These are phyloP conservation scores for Erysiphe pulchra DNA, from an alignment of 2,329 filamentous ascomycete species.

Conservation along the genomic window DNA sequence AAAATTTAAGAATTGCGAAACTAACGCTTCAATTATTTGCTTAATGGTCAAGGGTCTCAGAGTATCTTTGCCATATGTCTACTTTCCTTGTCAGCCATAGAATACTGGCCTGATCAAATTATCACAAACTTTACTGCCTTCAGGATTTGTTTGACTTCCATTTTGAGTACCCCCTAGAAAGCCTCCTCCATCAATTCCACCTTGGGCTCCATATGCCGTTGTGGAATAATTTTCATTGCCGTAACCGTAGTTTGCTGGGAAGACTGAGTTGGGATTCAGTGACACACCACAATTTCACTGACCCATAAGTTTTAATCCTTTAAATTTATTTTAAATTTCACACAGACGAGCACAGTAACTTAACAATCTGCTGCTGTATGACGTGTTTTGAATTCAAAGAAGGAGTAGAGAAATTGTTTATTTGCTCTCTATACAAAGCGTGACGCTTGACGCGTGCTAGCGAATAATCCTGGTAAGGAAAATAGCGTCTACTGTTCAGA, in stretches of 20 bases:
- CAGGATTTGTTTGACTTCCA: constrained; percentile 25
- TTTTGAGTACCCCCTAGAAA: constrained; percentile 35
- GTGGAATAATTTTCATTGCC: constrained; percentile 9
- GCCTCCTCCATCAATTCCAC: constrained; percentile 33
- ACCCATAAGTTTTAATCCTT: not conserved
- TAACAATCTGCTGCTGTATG: too few relatives aligned
- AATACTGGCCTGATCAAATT: too few relatives aligned
- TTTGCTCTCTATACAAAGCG: too few relatives aligned
- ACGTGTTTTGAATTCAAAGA: too few relatives aligned
- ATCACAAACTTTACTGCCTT: constrained; percentile 19
- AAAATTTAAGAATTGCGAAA: not conserved
- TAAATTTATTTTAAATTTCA: too few relatives aligned
- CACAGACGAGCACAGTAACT: too few relatives aligned
- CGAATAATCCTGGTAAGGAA: too few relatives aligned
- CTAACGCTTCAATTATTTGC: constrained; percentile 53
- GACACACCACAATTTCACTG: not conserved
- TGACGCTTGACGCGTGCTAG: too few relatives aligned
- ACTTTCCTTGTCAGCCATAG: not conserved
- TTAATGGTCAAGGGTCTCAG: constrained; percentile 88
- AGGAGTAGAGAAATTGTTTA: too few relatives aligned
- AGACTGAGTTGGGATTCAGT: not conserved
- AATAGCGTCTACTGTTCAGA: too few relatives aligned
- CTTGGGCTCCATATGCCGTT: constrained; percentile 20
- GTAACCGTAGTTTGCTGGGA: constrained; percentile 12
- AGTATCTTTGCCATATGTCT: constrained; percentile 47